A percentile compares a stretch with the other conserved stretches of the same genome.
Conservation (phyloP, 176 grass and related monocot genomes). For the Avena eriantha region DNA sequence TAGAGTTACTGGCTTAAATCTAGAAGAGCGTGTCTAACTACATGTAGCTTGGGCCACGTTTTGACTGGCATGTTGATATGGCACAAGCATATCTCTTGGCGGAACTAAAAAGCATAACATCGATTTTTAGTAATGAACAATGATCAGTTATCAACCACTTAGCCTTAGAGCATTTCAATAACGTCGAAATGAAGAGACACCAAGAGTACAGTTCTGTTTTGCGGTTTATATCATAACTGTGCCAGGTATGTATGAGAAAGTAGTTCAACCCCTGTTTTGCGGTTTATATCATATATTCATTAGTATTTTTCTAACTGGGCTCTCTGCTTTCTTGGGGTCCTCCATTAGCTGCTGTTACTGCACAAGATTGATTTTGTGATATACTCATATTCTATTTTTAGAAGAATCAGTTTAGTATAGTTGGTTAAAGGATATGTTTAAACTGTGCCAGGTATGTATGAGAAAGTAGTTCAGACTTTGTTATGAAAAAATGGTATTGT, state of each 20-base stretch:
- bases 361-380: background rate
- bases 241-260: no score
- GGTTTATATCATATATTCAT: background rate
- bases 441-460: background rate
- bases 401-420: background rate
- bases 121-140: no score
- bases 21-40: background rate
- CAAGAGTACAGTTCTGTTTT: background rate
- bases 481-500: background rate
- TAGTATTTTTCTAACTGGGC: background rate
- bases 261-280: no score
- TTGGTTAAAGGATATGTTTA: conserved; percentile 12
- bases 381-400: background rate
- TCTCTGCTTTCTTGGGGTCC: conserved; percentile 1
- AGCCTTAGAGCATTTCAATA: background rate
- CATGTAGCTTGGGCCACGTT: background rate
- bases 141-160: background rate
- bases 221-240: no score
- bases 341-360: background rate
- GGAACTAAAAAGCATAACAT: no score
- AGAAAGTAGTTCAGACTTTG: background rate
- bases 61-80: background rate
- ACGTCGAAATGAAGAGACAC: background rate
- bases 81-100: no score
- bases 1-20: background rate